These are phyloP conservation scores for Cryptosporidium ryanae DNA, from an alignment of 169 alveolate species.

Conservation along the genomic window DNA sequence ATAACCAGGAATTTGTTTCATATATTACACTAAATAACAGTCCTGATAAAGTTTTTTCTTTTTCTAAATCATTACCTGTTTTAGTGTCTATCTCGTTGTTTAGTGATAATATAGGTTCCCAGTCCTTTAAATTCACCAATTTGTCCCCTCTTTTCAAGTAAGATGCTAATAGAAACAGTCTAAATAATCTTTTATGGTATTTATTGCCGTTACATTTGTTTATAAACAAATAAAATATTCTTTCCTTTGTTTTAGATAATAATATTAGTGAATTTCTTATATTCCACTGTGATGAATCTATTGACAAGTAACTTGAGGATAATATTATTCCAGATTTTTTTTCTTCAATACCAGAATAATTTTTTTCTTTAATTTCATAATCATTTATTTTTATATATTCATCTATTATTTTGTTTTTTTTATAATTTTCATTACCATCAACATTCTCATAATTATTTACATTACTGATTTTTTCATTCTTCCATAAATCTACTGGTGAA, in stretches of 20 bases:
- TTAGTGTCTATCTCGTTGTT: not conserved
- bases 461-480: not conserved
- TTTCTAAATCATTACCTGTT: not conserved
- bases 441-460: not conserved
- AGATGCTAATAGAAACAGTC: conserved; percentile 57
- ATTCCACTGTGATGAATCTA: conserved; percentile 49
- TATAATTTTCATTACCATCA: not conserved
- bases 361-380: not conserved
- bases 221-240: conserved; percentile 65
- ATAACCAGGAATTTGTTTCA: conserved; percentile 69
- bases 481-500: conserved; percentile 13
- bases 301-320: conserved; percentile 19
- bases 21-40: conserved; percentile 57
- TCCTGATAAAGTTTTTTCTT: conserved; percentile 43
- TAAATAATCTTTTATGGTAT: conserved; percentile 62
- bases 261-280: conserved; percentile 14
- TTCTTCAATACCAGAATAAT: not conserved
- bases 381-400: not conserved
- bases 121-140: conserved; percentile 46
- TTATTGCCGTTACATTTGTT: conserved; percentile 42
- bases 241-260: conserved; percentile 45
- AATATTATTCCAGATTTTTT: conserved; percentile 10
- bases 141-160: conserved; percentile 73
- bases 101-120: conserved; percentile 55
- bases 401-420: not conserved